Percentiles rank a stretch among this genome's conserved stretches.
phyloP scores from a whole-genome alignment of 768 basidiomycete genomes.

The Punctularia strigosozonata region DNA sequence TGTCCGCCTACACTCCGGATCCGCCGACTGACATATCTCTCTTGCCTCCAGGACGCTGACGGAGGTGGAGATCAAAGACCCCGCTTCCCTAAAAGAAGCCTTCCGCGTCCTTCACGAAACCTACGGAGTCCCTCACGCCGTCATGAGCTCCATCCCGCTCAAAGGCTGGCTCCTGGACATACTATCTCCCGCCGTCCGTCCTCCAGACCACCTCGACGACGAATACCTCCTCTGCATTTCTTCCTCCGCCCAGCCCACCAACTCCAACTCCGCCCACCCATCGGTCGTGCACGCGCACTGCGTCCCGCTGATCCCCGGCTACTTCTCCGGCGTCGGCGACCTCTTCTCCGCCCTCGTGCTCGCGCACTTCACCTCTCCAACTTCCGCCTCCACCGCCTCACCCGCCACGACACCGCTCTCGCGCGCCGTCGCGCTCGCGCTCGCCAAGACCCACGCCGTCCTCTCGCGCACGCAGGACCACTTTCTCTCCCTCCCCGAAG shows the following conservation, averaged over 20 bases:
- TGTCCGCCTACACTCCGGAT: neutral
- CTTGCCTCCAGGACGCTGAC: slow-evolving; percentile 54
- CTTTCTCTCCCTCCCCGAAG: slow-evolving; percentile 43
- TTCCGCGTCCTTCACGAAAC: slow-evolving; percentile 64
- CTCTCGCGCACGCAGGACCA: slow-evolving; percentile 48
- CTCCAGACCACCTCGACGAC: slow-evolving; percentile 12
- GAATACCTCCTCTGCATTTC: slow-evolving; percentile 79
- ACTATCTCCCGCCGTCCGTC: slow-evolving; percentile 36
- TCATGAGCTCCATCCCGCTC: slow-evolving; percentile 83
- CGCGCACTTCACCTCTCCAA: slow-evolving; percentile 49
- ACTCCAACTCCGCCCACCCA: slow-evolving; percentile 8
- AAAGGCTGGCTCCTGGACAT: slow-evolving; percentile 43
- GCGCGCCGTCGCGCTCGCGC: slow-evolving; percentile 51
- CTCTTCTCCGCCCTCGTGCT: slow-evolving; percentile 89
- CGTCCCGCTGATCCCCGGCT: slow-evolving; percentile 75
- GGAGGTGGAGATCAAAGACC: slow-evolving; percentile 51
- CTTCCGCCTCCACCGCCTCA: slow-evolving; percentile 3
- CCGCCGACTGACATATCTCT: slow-evolving; percentile 1
- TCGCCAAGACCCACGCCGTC: slow-evolving; percentile 68
- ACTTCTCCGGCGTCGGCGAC: slow-evolving; percentile 96
- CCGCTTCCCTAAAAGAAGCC: slow-evolving; percentile 54
- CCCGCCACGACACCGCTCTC: slow-evolving; percentile 33
- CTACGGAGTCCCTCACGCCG: slow-evolving; percentile 73
- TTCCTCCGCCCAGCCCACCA: slow-evolving; percentile 21
- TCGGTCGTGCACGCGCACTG: slow-evolving; percentile 54